These are phyloP conservation scores for Conticribra weissflogii DNA, from an alignment of 108 stramenopile species.

Conservation along the genomic window DNA sequence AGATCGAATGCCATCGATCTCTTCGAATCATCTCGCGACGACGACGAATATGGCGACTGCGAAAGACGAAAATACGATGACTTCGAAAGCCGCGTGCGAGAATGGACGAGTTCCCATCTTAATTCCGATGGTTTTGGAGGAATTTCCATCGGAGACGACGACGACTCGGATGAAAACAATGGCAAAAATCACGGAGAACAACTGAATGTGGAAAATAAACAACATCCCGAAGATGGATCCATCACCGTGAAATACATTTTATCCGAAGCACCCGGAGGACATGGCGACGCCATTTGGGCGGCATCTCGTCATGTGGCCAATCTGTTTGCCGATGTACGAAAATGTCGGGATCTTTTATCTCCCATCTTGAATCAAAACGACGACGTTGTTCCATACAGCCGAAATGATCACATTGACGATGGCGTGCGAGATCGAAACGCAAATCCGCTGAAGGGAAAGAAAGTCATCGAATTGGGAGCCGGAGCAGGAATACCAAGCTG, in stretches of 20 bases:
- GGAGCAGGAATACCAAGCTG: constrained; percentile 53
- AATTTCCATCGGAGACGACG: background rate
- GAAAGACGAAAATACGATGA: constrained; percentile 1
- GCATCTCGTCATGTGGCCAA: constrained; percentile 48
- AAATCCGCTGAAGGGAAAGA: constrained; percentile 36
- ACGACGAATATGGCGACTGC: no score
- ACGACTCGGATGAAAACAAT: background rate
- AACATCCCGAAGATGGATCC: background rate
- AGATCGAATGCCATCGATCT: background rate
- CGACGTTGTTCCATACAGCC: no score
- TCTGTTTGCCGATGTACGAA: constrained; percentile 34
- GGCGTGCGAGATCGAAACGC: no score
- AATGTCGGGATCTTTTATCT: constrained; percentile 34
- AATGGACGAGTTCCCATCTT: background rate
- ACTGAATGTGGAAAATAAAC: background rate
- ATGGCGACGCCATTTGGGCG: constrained; percentile 43
- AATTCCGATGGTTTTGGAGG: constrained; percentile 4
- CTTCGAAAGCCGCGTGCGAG: background rate
- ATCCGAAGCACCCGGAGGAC: constrained; percentile 6
- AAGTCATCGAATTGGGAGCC: constrained; percentile 54
- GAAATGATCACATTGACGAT: no score
- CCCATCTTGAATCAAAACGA: constrained; percentile 10
- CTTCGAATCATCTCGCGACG: constrained; percentile 3
- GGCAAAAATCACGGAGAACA: background rate
- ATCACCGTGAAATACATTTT: constrained; percentile 3